phyloP scores from a whole-genome alignment of 1,284 basidiomycete genomes.

The Fomitopsis pinicola region DNA sequence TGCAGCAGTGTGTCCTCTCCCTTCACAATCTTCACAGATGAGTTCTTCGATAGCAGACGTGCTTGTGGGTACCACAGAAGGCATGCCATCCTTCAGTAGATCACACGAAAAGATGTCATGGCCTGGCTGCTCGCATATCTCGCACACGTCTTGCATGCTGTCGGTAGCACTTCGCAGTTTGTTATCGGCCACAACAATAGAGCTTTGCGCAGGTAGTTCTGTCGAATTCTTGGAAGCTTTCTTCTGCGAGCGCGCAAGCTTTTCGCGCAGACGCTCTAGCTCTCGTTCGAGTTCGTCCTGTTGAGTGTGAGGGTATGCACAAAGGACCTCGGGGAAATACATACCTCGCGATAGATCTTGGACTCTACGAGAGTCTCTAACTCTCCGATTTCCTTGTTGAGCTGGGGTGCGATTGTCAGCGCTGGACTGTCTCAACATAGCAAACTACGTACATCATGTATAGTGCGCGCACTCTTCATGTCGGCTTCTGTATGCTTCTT shows the following conservation, averaged over 20 bases:
- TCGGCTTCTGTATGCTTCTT: constrained; percentile 67
- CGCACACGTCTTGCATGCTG: constrained; percentile 50
- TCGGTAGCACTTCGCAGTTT: background rate
- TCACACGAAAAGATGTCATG: constrained; percentile 83
- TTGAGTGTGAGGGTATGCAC: constrained; percentile 4
- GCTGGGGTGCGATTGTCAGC: constrained; percentile 35
- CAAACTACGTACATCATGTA: constrained; percentile 57
- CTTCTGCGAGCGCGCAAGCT: constrained; percentile 51
- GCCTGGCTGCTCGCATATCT: constrained; percentile 78
- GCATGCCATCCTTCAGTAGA: constrained; percentile 40
- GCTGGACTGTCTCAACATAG: background rate
- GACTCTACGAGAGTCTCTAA: constrained; percentile 86
- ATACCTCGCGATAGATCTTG: constrained; percentile 88
- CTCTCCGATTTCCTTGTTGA: constrained; percentile 88
- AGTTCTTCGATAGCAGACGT: constrained; percentile 26
- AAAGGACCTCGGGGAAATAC: background rate
- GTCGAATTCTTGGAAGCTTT: constrained; percentile 50
- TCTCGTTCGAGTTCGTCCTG: constrained; percentile 89
- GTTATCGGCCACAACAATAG: background rate
- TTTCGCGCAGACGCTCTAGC: constrained; percentile 71
- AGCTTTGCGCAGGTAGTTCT: constrained; percentile 26
- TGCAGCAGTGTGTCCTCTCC: constrained; percentile 61
- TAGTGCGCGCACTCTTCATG: constrained; percentile 64
- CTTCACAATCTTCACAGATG: constrained; percentile 77
- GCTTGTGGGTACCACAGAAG: background rate